Base-by-base conservation (phyloP, 164 flowering plant genomes). In the Liquidambar formosana region DNA sequence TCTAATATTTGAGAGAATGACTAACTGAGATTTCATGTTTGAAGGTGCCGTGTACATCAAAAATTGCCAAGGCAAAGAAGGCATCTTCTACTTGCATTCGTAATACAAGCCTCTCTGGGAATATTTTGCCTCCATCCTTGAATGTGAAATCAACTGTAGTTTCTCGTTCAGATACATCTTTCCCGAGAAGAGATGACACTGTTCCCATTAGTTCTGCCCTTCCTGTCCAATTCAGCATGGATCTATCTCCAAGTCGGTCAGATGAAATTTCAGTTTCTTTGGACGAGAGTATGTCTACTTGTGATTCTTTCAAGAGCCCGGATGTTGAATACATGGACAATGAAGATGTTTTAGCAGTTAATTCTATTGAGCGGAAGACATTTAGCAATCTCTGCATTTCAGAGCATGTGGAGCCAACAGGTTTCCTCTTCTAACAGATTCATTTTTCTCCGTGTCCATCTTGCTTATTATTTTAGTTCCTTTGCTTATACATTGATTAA, bases 221-320 rank as follows among this genome's bases (percentile, higher is more conserved):
- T 65, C 75, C 79, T 59, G 74, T 47, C 1, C 69, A 83, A 10
- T 65, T 75, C 75, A 76, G 69, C 71, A 70, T 79, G 76, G 82
- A 82, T 48, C 62, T 79, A 19, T 91, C 96, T 67, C 89, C 94
- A 5, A 69, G 71, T 75, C 73, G 70, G 63, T 90, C 96, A 51
- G 88, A 85, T 81, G 87, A 58, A n/a, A 65, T 61, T 26, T 90
- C 92, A 41, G 84, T 85, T 61, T 91, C 99, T 19, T 59, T 91
- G 92, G 97, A 95, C 75, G 98, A 93, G 62, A 76, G 94, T 1
- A 89, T 89, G 93, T 93, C 98, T 23, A 85, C 92, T 51, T 89
- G 91, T 77, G 95, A 90, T 71, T 93, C 98, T 47, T 79, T 91
- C 75, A 95, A 87, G 76, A 95, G 98, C 65, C 94, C 98, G 4